These are phyloP conservation scores for Hypoxylon subgilvum DNA, from an alignment of 495 filamentous ascomycete genomes.

Conservation along the genomic window DNA sequence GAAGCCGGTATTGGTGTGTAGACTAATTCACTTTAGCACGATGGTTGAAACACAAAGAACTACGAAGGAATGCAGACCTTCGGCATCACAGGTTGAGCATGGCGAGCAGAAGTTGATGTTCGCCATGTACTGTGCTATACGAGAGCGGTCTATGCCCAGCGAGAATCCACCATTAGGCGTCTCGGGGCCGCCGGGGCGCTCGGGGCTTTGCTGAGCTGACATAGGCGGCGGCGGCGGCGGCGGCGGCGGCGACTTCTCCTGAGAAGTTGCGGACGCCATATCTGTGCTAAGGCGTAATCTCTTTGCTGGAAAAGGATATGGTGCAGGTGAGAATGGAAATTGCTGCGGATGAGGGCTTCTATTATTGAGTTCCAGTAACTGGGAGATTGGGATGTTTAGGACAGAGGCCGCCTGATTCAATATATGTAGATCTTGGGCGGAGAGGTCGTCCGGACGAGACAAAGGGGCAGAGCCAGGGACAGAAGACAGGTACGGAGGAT, in stretches of 20 bases:
- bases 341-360: slow-evolving; percentile 36
- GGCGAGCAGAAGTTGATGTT: slow-evolving; percentile 48
- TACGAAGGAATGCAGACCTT: slow-evolving; percentile 40
- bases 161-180: slow-evolving; percentile 30
- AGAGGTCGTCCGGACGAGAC: slow-evolving; percentile 40
- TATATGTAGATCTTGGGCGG: slow-evolving; percentile 49
- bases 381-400: slow-evolving; percentile 37
- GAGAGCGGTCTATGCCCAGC: slow-evolving; percentile 42
- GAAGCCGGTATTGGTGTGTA: slow-evolving; percentile 43
- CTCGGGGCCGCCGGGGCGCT: slow-evolving; percentile 29
- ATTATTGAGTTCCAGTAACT: slow-evolving; percentile 40
- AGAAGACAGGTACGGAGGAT: slow-evolving; percentile 42
- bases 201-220: slow-evolving; percentile 34
- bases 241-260: slow-evolving; percentile 48
- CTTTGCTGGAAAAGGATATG: slow-evolving; percentile 41
- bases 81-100: slow-evolving; percentile 48
- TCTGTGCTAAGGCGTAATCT: slow-evolving; percentile 45
- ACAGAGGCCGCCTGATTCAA: slow-evolving; percentile 43
- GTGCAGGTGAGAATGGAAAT: slow-evolving; percentile 19
- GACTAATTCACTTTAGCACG: slow-evolving; percentile 39
- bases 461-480: slow-evolving; percentile 38
- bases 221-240: slow-evolving; percentile 35
- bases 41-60: slow-evolving; percentile 1
- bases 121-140: slow-evolving; percentile 48
- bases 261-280: slow-evolving; percentile 33